These are phyloP conservation scores for Naganishia liquefaciens DNA, from an alignment of 1,284 basidiomycete genomes.

Conservation along the genomic window DNA sequence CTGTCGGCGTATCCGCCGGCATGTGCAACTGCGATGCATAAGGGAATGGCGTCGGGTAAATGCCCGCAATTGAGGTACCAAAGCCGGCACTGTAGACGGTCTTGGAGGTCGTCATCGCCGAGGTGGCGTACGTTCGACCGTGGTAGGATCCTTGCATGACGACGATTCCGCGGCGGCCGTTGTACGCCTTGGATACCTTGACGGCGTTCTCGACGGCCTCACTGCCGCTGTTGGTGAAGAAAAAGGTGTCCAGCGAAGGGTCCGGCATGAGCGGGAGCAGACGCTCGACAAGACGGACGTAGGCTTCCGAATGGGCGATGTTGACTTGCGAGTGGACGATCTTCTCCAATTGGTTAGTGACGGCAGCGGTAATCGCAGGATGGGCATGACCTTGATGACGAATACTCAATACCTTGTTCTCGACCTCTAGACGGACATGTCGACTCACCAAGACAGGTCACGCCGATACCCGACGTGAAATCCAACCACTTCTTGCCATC, in stretches of 20 bases:
- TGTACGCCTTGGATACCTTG: constrained; percentile 67
- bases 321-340: constrained; percentile 72
- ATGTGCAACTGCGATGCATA: constrained; percentile 88
- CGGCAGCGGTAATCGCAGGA: constrained; percentile 79
- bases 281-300: constrained; percentile 67
- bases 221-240: constrained; percentile 82
- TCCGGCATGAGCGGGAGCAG: constrained; percentile 49
- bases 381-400: constrained; percentile 66
- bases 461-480: constrained; percentile 76
- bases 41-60: constrained; percentile 79
- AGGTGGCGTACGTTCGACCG: constrained; percentile 83
- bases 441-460: constrained; percentile 34
- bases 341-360: constrained; percentile 77
- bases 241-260: constrained; percentile 66
- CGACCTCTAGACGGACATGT: neutral
- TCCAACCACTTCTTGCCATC: constrained; percentile 74
- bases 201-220: constrained; percentile 58
- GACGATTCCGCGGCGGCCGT: constrained; percentile 82
- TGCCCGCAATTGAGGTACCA: constrained; percentile 78
- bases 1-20: constrained; percentile 63
- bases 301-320: constrained; percentile 63
- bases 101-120: constrained; percentile 81
- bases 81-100: constrained; percentile 80
- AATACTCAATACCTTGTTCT: constrained; percentile 33
- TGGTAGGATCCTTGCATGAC: constrained; percentile 86